Evolutionary conservation across 805 yeast genomes (phyloP), one percentile per base, ranked within the genome.

Genomic region (Ogataea degrootiae): DNA sequence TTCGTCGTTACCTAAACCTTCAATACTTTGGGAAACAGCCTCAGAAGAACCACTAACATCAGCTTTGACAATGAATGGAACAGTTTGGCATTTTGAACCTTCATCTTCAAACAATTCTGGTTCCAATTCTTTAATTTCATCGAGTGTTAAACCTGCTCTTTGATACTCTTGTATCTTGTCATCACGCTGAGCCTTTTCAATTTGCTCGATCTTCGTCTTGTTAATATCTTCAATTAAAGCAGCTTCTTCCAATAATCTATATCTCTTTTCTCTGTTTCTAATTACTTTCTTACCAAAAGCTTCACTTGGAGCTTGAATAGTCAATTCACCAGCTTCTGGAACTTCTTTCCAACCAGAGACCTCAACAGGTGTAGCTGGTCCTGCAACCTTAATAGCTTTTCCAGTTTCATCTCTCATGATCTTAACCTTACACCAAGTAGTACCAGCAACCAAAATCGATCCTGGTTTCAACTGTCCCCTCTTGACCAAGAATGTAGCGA

Each of bases 31-130:
- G 36, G 72, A 76, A 34, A 94, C 86, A 1, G 99, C 99, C 62
- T 94, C 99, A 0, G 87, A 86, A 0, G 98, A 91, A 0, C 99
- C 99, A 55, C 84, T 83, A 1, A 92, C 97, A 67, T 94, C 99
- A 0, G 96, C 87, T 61, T 87, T 89, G 34, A 94, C 72, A 26
- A 94, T 82, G 54, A 83, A 89, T 31, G 80, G 79, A 5, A 80
- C 67, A 12, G 67, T 68, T 14, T 68, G 63, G 2, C 53, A 50
- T 4, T 57, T 56, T 4, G 56, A 57, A 3, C 62, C 69, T 8
- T 61, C 68, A 12, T 53, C 54, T 7, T 59, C 71, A 46, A 64
- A 63, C 15, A 66, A 26, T 33, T 64, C 68, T 3, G 68, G 63
- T 45, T 55, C 69, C 56, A 46, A 44, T 33, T 64, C 71, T 33